Percentiles rank a stretch among this genome's conserved stretches.
phyloP scores from a whole-genome alignment of 2,329 filamentous ascomycete genomes.

The Pseudogymnoascus sp. region DNA sequence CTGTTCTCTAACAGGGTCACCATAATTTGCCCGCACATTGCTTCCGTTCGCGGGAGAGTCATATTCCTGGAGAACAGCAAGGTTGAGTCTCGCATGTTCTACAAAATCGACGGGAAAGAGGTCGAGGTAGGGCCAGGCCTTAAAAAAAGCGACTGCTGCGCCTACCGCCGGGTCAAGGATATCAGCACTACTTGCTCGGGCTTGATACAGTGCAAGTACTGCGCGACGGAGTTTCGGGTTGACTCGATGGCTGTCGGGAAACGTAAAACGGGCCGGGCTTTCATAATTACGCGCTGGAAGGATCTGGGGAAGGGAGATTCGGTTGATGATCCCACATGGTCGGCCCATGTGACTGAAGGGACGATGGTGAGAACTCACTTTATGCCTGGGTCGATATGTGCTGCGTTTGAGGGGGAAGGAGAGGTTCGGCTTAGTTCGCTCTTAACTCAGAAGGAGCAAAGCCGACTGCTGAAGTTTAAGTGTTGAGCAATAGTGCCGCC shows the following conservation, averaged over 20 bases:
- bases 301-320: not conserved
- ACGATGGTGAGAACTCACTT: not conserved
- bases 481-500: not conserved
- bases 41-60: not conserved
- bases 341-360: not conserved
- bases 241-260: not conserved
- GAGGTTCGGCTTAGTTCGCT: not conserved
- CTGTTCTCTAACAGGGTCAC: not conserved
- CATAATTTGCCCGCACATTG: not conserved
- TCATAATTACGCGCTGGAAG: not conserved
- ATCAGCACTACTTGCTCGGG: not conserved
- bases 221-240: not conserved
- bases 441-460: not conserved
- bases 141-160: not conserved
- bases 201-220: not conserved
- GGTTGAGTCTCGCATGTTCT: not conserved
- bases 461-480: not conserved
- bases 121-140: not conserved
- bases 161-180: not conserved
- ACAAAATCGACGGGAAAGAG: not conserved
- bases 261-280: not conserved
- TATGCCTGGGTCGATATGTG: not conserved
- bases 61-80: not conserved
- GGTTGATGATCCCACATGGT: not conserved
- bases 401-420: not conserved